Evolutionary conservation across 2,329 filamentous ascomycete genomes (phyloP).

Genomic region (Stromatinia cepivora): DNA sequence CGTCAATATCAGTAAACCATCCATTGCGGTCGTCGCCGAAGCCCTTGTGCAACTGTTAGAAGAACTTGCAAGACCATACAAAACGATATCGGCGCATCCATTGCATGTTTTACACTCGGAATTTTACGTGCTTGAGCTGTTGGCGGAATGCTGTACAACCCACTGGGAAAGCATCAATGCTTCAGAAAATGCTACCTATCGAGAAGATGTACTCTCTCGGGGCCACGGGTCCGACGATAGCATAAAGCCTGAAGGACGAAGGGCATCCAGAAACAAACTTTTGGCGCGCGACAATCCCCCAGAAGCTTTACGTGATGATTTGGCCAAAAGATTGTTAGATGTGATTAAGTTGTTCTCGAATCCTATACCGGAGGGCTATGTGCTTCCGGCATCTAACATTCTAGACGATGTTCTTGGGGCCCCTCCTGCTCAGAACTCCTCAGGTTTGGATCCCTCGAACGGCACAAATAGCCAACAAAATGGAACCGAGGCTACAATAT

Average conservation of each 20-base stretch:
- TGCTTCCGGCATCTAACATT: constrained; percentile 57
- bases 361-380: constrained; percentile 58
- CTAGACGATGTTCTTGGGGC: constrained; percentile 50
- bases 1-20: constrained; percentile 58
- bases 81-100: constrained; percentile 53
- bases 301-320: constrained; percentile 47
- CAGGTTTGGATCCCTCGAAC: constrained; percentile 27
- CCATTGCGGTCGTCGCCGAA: constrained; percentile 56
- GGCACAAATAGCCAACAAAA: constrained; percentile 36
- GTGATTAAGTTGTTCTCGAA: constrained; percentile 57
- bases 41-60: constrained; percentile 58
- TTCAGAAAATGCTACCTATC: constrained; percentile 29
- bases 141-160: constrained; percentile 64
- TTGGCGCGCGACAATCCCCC: constrained; percentile 33
- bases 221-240: constrained; percentile 25
- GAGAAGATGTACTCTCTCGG: constrained; percentile 33
- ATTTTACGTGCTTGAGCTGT: constrained; percentile 61
- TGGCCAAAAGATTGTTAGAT: constrained; percentile 58
- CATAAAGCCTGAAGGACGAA: constrained; percentile 30
- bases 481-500: constrained; percentile 35
- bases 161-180: constrained; percentile 54
- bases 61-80: constrained; percentile 57
- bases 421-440: constrained; percentile 36
- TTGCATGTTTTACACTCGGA: constrained; percentile 63
- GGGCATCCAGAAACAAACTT: constrained; percentile 35